These are phyloP conservation scores for Hypoxylon sp. DNA, from an alignment of 2,329 filamentous ascomycete species.

Conservation along the genomic window DNA sequence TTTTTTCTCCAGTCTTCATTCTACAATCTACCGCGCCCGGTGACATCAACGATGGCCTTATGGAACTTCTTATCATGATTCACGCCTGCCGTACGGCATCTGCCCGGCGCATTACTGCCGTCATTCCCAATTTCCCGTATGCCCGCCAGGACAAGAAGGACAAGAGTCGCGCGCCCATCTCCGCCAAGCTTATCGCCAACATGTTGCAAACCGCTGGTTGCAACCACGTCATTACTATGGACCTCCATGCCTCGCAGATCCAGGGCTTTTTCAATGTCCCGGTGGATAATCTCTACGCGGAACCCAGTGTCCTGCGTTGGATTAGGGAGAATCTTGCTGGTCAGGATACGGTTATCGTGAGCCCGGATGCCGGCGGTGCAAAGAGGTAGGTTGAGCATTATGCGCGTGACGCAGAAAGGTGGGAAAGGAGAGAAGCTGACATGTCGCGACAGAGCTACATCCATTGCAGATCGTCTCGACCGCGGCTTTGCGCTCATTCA, in stretches of 20 bases:
- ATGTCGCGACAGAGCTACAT: constrained; percentile 74
- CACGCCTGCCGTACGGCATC: constrained; percentile 81
- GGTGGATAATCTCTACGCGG: constrained; percentile 86
- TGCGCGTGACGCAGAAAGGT: neutral
- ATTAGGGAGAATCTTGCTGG: constrained; percentile 87
- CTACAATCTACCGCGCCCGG: constrained; percentile 94
- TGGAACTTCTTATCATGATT: constrained; percentile 99
- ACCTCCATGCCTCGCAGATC: constrained; percentile 92
- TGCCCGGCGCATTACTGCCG: constrained; percentile 91
- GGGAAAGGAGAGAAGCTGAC: constrained; percentile 2
- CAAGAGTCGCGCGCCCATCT: constrained; percentile 92
- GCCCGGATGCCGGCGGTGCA: constrained; percentile 92
- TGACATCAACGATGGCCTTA: constrained; percentile 97
- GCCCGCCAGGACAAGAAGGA: constrained; percentile 98
- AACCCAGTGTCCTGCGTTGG: constrained; percentile 92
- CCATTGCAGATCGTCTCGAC: constrained; percentile 91
- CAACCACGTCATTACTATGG: constrained; percentile 95
- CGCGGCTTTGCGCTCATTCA: constrained; percentile 94
- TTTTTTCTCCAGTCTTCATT: constrained; percentile 77
- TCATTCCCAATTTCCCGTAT: constrained; percentile 97
- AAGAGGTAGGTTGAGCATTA: constrained; percentile 73
- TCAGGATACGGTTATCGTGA: constrained; percentile 91
- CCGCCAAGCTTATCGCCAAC: constrained; percentile 94
- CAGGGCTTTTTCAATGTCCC: constrained; percentile 94
- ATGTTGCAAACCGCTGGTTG: constrained; percentile 97